Evolutionary conservation across 345 rosid genomes (phyloP).

Genomic region (Clarkia xantiana): DNA sequence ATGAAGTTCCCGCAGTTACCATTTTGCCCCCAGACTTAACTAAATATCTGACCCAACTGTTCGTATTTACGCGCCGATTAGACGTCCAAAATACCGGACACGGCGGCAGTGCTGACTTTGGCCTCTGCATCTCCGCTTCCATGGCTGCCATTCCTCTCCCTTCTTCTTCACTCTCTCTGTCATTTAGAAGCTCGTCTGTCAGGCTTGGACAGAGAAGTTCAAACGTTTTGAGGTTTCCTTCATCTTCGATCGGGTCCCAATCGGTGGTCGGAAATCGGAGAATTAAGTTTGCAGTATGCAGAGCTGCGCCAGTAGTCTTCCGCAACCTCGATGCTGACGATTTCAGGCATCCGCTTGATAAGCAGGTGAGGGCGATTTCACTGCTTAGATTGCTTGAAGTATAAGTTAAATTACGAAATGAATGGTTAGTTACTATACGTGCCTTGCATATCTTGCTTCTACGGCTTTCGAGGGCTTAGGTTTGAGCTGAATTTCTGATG

Average conservation of each 20-base stretch:
- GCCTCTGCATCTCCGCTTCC: constrained; percentile 4
- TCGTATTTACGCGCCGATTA: not conserved
- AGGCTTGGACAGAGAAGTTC: constrained; percentile 13
- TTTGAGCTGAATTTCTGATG: not conserved
- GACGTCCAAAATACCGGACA: constrained; percentile 1
- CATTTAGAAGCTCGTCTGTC: constrained; percentile 16
- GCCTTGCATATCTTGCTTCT: too few species aligned
- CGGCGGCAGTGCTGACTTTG: not conserved
- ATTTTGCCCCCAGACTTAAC: constrained; percentile 5
- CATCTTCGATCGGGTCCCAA: constrained; percentile 12
- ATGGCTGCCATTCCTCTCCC: constrained; percentile 7
- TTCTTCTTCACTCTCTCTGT: constrained; percentile 21
- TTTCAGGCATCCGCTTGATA: constrained; percentile 83
- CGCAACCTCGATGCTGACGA: constrained; percentile 92
- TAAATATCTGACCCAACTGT: not conserved
- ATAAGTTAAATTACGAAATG: too few species aligned
- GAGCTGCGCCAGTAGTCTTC: constrained; percentile 55
- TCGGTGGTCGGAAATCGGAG: constrained; percentile 19
- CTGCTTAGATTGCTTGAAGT: not conserved
- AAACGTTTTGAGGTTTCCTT: constrained; percentile 6
- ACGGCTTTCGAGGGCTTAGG: too few species aligned
- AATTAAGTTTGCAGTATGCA: constrained; percentile 26
- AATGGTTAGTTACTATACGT: too few species aligned
- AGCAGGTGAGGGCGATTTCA: constrained; percentile 35
- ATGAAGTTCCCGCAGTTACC: not conserved